Base-by-base conservation (phyloP, 495 filamentous ascomycete genomes). In the Baudoinia panamericana region DNA sequence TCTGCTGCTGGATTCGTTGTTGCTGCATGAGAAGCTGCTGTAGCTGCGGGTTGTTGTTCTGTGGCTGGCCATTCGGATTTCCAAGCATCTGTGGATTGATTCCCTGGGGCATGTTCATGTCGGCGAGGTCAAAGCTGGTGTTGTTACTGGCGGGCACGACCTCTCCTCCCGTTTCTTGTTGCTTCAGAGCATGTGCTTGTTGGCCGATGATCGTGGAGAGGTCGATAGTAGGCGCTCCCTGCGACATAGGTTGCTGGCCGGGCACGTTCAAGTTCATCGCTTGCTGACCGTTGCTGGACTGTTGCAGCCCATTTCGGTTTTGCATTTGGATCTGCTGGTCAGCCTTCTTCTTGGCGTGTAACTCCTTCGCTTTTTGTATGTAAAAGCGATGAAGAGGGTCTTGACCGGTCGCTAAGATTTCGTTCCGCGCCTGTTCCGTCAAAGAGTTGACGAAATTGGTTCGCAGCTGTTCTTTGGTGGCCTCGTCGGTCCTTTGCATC, bases 71-170 rank as follows among this genome's bases (percentile, higher is more conserved):
- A 12, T 46, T 39, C 26, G 38, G 48, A 21, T 39, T 47, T 20
- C 35, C 46, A 7, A 52, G 39, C 48, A 52, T 46, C 32, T 46
- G 43, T 16, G 48, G 48, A 20, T 52, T 60, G 5, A 53, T 34
- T 2, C 39, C 36, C 11, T 45, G 45, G 6, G 46, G 36, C 33
- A 57, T 40, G 4, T 52, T 47, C 25, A 28, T 40, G 22, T 25
- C 52, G 42, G 30, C 52, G n/a, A 29, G 10, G 11, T 16, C 18
- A 42, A 66, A 63, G 36, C 66, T 57, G 17, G 64, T 18, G 59
- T 70, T 56, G 64, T 65, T 65, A 49, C 74, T 80, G 13, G 75
- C 76, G 8, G 76, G 76, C 9, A 81, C 76, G 17, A 81, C 76
- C 30, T 72, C 56, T 45, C 78, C 73, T 18, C 76, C 76, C 33